Evolutionary conservation across 2,329 filamentous ascomycete genomes (phyloP).

Genomic region (Aspergillus pseudoviridinutans): DNA sequence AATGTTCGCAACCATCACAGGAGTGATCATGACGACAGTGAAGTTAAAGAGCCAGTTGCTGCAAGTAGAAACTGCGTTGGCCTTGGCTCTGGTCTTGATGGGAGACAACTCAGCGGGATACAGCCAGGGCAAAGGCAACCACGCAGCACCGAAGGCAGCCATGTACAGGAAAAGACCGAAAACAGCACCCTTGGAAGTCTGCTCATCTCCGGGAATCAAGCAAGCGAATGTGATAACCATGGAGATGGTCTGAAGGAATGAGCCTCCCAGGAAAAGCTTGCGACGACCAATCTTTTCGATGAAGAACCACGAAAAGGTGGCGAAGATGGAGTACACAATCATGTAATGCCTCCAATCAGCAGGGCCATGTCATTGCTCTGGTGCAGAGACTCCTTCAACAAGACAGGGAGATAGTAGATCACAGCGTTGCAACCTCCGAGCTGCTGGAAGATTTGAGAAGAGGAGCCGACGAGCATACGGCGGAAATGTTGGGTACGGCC

Average conservation of each 20-base stretch:
- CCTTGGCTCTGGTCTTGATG: conserved; percentile 53
- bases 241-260: conserved; percentile 35
- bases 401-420: conserved; percentile 47
- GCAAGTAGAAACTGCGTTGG: conserved; percentile 52
- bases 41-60: conserved; percentile 57
- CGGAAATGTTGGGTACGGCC: conserved; percentile 39
- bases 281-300: conserved; percentile 48
- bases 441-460: conserved; percentile 45
- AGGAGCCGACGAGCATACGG: conserved; percentile 39
- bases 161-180: conserved; percentile 68
- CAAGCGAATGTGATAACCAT: conserved; percentile 41
- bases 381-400: conserved; percentile 46
- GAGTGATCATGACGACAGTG: conserved; percentile 50
- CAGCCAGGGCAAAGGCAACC: conserved; percentile 60
- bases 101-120: conserved; percentile 52
- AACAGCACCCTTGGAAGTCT: conserved; percentile 36
- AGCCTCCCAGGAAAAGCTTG: conserved; percentile 40
- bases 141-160: conserved; percentile 63
- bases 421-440: conserved; percentile 49
- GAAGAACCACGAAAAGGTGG: conserved; percentile 46
- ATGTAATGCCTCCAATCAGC: conserved; percentile 51
- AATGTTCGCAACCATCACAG: conserved; percentile 38
- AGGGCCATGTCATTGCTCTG: conserved; percentile 41
- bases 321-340: conserved; percentile 42
- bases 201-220: conserved; percentile 27